A percentile compares a stretch with the other conserved stretches of the same genome.
phyloP scores from a whole-genome alignment of 2,329 filamentous ascomycete genomes.

The Claviceps africana region DNA sequence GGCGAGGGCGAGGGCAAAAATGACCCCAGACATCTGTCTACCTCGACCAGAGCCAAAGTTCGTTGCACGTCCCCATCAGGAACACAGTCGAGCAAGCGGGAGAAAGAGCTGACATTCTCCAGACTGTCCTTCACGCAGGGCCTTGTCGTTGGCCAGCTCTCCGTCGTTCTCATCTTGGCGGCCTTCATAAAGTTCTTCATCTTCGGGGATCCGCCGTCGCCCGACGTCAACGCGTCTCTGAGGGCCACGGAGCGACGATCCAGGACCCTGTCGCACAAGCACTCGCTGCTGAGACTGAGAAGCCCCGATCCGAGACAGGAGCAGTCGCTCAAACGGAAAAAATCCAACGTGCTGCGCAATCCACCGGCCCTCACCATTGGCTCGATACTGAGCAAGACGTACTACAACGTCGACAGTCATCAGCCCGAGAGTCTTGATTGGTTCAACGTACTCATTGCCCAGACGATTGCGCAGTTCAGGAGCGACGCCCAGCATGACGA shows the following conservation, averaged over 20 bases:
- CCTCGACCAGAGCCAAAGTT: slow-evolving; percentile 31
- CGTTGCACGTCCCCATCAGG: slow-evolving; percentile 19
- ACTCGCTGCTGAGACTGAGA: slow-evolving; percentile 53
- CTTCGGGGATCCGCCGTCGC: slow-evolving; percentile 80
- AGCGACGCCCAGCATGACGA: slow-evolving; percentile 86
- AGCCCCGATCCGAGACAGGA: slow-evolving; percentile 27
- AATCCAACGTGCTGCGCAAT: slow-evolving; percentile 58
- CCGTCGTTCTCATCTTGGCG: slow-evolving; percentile 77
- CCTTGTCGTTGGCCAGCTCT: slow-evolving; percentile 83
- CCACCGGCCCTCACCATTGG: slow-evolving; percentile 73
- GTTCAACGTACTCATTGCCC: slow-evolving; percentile 96
- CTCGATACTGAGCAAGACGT: slow-evolving; percentile 89
- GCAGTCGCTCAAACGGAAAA: slow-evolving; percentile 44
- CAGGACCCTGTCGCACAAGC: slow-evolving; percentile 61
- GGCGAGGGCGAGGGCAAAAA: slow-evolving; percentile 9
- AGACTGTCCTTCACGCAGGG: slow-evolving; percentile 83
- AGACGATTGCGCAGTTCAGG: slow-evolving; percentile 90
- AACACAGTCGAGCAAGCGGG: too few species aligned
- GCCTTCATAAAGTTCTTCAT: slow-evolving; percentile 99
- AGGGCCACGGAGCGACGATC: slow-evolving; percentile 62
- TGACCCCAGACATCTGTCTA: slow-evolving; percentile 30
- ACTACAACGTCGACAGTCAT: slow-evolving; percentile 90
- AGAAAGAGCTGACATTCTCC: neutral
- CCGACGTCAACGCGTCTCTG: slow-evolving; percentile 64
- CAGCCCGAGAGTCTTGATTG: slow-evolving; percentile 95